A percentile compares a stretch with the other conserved stretches of the same genome.
Evolutionary conservation across 176 grass and related monocot genomes (phyloP).

Genomic region (Cenchrus americanus): DNA sequence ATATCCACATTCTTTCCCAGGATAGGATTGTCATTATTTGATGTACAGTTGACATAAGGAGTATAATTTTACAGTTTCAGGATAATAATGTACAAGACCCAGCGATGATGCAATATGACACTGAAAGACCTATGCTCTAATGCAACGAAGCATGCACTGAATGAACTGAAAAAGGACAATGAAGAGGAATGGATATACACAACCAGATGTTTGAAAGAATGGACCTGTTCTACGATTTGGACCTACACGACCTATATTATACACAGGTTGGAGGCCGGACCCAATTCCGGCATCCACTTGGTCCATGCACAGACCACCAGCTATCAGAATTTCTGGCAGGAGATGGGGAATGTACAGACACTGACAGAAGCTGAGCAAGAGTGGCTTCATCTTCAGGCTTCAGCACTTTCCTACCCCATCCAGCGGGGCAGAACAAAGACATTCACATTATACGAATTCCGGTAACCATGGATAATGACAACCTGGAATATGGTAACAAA

Average conservation of each 20-base stretch:
- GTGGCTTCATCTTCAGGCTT: constrained; percentile 45
- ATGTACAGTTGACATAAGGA: constrained; percentile 34
- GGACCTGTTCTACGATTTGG: constrained; percentile 55
- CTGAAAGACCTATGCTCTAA: constrained; percentile 33
- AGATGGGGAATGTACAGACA: constrained; percentile 61
- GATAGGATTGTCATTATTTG: constrained; percentile 38
- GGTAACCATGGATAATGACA: constrained; percentile 56
- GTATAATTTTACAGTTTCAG: constrained; percentile 35
- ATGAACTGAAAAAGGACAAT: constrained; percentile 1
- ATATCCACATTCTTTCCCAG: constrained; percentile 18
- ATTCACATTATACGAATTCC: constrained; percentile 49
- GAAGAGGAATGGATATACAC: constrained; percentile 46
- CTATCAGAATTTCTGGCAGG: constrained; percentile 61
- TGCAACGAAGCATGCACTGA: constrained; percentile 25
- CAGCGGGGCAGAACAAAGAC: constrained; percentile 39
- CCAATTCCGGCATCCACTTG: constrained; percentile 59
- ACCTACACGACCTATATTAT: constrained; percentile 62
- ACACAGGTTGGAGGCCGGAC: constrained; percentile 57
- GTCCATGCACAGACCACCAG: constrained; percentile 55
- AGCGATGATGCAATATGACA: neutral
- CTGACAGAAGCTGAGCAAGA: constrained; percentile 55
- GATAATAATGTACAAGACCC: constrained; percentile 49
- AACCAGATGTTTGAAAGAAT: constrained; percentile 60
- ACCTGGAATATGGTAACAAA: constrained; percentile 33
- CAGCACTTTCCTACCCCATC: constrained; percentile 47